These are phyloP conservation scores for Talaromyces sp. DNA, from an alignment of 2,329 filamentous ascomycete genomes.

Conservation along the genomic window DNA sequence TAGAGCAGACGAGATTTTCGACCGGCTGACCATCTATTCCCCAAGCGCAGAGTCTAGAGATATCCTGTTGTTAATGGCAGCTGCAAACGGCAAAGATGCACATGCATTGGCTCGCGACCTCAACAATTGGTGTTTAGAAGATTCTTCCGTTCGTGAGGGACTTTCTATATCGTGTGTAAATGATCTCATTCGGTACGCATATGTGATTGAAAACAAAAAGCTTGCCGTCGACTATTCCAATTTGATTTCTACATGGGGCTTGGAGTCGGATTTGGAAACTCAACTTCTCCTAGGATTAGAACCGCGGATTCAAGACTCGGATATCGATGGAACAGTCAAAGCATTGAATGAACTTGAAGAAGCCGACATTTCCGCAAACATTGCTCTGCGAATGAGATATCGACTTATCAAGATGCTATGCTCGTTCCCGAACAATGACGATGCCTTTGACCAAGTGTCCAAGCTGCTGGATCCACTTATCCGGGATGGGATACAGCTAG, in stretches of 20 bases:
- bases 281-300: slow-evolving; percentile 68
- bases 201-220: slow-evolving; percentile 66
- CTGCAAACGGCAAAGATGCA: slow-evolving; percentile 67
- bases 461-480: slow-evolving; percentile 72
- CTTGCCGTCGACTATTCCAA: slow-evolving; percentile 71
- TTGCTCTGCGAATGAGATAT: slow-evolving; percentile 13
- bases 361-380: slow-evolving; percentile 59
- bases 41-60: slow-evolving; percentile 65
- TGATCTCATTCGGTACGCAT: slow-evolving; percentile 68
- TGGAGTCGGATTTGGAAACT: slow-evolving; percentile 68
- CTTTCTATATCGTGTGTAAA: slow-evolving; percentile 76
- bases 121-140: slow-evolving; percentile 58
- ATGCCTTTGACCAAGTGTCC: slow-evolving; percentile 69
- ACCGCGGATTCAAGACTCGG: slow-evolving; percentile 69
- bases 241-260: slow-evolving; percentile 63
- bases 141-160: slow-evolving; percentile 44
- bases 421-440: slow-evolving; percentile 49
- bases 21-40: slow-evolving; percentile 41
- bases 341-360: slow-evolving; percentile 55
- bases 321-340: slow-evolving; percentile 62
- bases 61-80: slow-evolving; percentile 71
- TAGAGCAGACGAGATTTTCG: slow-evolving; percentile 64
- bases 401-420: slow-evolving; percentile 70
- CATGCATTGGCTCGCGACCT: slow-evolving; percentile 74
- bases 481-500: slow-evolving; percentile 66